phyloP scores from a whole-genome alignment of 2,329 filamentous ascomycete species.

The Fusarium clavum region DNA sequence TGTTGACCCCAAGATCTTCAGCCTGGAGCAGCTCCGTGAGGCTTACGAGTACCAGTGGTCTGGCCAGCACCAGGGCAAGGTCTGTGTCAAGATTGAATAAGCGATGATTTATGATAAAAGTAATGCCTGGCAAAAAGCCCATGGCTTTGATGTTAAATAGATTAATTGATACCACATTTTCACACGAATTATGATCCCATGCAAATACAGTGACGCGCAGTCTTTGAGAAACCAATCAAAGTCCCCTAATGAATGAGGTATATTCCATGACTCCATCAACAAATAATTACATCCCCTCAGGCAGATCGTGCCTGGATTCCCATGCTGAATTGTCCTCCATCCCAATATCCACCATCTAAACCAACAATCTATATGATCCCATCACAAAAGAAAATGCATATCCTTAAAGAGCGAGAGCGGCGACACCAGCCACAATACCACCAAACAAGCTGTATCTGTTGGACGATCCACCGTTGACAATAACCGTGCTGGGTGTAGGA shows the following conservation, averaged over 20 bases:
- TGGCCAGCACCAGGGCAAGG: slow-evolving; percentile 56
- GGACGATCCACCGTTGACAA: slow-evolving; percentile 32
- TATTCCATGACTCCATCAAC: slow-evolving; percentile 1
- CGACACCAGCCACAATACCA: slow-evolving; percentile 40
- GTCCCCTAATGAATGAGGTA: background rate
- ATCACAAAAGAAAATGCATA: slow-evolving; percentile 1
- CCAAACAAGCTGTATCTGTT: slow-evolving; percentile 34
- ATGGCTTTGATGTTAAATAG: slow-evolving; percentile 1
- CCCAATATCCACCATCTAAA: slow-evolving; percentile 4
- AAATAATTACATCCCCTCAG: slow-evolving; percentile 26
- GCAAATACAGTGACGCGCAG: background rate
- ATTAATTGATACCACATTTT: slow-evolving; percentile 32
- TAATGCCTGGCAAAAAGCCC: background rate
- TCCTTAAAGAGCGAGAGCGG: slow-evolving; percentile 36
- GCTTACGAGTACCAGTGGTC: slow-evolving; percentile 56
- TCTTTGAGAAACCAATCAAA: background rate
- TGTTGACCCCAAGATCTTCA: slow-evolving; percentile 59
- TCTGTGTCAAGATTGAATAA: slow-evolving; percentile 50
- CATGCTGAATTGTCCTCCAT: background rate
- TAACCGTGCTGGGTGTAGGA: slow-evolving; percentile 23
- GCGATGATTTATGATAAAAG: slow-evolving; percentile 9
- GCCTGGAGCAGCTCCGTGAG: slow-evolving; percentile 58
- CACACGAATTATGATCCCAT: background rate
- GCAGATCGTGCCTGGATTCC: background rate
- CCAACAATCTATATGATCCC: background rate